Evolutionary conservation across 2,329 filamentous ascomycete genomes (phyloP).

Genomic region (Lachnellula arida): DNA sequence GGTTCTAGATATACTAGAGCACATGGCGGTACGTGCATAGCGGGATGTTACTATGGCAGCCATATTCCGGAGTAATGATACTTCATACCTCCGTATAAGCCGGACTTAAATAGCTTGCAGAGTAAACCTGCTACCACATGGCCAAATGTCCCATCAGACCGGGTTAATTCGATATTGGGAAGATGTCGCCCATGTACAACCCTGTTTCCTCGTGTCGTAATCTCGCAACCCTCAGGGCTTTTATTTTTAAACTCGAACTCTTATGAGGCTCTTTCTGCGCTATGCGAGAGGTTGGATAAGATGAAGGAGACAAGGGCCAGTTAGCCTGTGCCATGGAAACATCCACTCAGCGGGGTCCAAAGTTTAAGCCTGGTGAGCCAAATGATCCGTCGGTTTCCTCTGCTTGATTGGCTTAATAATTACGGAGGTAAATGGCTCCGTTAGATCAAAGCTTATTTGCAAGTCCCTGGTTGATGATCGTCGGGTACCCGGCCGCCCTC

Average conservation of each 20-base stretch:
- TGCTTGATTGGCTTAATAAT: background rate
- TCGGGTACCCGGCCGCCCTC: background rate
- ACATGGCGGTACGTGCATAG: background rate
- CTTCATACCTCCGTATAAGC: background rate
- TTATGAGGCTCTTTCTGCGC: background rate
- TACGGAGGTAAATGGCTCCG: background rate
- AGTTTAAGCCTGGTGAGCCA: background rate
- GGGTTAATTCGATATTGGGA: background rate
- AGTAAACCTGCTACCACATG: background rate
- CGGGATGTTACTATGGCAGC: background rate
- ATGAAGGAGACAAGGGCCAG: background rate
- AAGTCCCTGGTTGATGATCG: background rate
- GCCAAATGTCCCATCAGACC: background rate
- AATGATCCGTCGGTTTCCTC: background rate
- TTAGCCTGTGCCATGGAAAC: background rate
- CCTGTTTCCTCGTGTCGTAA: conserved; percentile 14
- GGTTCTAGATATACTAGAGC: background rate
- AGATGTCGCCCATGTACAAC: background rate
- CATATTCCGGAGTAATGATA: background rate
- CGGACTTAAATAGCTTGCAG: no score
- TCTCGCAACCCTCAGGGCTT: conserved; percentile 7
- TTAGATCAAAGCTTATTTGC: background rate
- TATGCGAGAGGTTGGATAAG: background rate
- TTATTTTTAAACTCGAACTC: conserved; percentile 1
- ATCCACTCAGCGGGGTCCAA: background rate